Evolutionary conservation across 2,329 filamentous ascomycete species (phyloP), one percentile per base, ranked within the genome.

Genomic region (Penicillium hordei): DNA sequence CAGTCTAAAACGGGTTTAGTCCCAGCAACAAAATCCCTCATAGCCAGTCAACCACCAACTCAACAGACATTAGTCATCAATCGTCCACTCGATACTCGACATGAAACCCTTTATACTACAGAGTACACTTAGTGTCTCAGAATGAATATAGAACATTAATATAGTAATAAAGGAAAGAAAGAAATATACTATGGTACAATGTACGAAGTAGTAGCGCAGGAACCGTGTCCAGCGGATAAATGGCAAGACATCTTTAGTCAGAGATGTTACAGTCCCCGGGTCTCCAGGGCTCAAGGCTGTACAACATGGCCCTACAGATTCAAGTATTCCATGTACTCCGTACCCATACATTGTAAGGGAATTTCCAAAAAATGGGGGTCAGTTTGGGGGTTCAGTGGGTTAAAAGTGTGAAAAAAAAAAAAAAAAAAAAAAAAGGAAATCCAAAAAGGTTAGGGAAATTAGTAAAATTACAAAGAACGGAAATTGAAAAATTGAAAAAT

Each of bases 21-120:
- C 29, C 13, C 34, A 50, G 8, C 50, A 39, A 39, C 60, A 63
- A 64, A 64, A 64, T 64, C 51, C 62, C 62, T 64, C 62, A 64
- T 64, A 63, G 55, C 49, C 19, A 52, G 49, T 33, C 15, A 8
- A 15, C 52, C 43, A 45, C 39, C 48, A 19, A 36, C 40, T 44
- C 40, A 43, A 52, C 27, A 29, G 39, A 42, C 39, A 51, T 44
- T 55, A 39, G 52, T 55, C 52, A 55, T 55, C 52, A 40, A 29
- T 13, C 31, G 50, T 52, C 49, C 39, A 51, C 53, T 54, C 21
- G 48, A 58, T 29, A 12, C 39, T 51, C n/a, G n/a, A 43, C 29
- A 31, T 10, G 23, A 43, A 40, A 52, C 40, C 23, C 21, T 49
- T 49, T 21, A 27, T 53, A 23, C 21, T 13, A 31, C n/a, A n/a